These are phyloP conservation scores for Aureobasidium sp. DNA, from an alignment of 2,329 filamentous ascomycete species.

Conservation along the genomic window DNA sequence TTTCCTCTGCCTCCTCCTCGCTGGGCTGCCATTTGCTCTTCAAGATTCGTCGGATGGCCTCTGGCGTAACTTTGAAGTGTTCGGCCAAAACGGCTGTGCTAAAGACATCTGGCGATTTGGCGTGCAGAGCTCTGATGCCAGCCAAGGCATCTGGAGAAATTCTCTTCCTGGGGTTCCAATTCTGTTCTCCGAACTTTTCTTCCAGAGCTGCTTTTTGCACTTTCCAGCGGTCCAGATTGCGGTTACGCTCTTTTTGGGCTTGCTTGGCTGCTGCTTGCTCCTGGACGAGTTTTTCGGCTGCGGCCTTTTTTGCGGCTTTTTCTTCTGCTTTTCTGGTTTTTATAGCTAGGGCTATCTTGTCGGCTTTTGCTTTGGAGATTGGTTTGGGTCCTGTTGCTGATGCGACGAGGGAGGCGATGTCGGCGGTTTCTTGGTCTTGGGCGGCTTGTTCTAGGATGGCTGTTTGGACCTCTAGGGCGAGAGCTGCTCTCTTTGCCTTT, in stretches of 20 bases:
- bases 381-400: background rate
- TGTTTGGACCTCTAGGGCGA: background rate
- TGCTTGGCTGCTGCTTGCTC: background rate
- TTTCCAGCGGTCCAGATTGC: conserved; percentile 53
- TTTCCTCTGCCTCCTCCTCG: conserved; percentile 36
- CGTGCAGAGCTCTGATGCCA: conserved; percentile 77
- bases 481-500: conserved; percentile 1
- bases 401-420: conserved; percentile 10
- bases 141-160: conserved; percentile 85
- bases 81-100: conserved; percentile 63
- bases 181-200: conserved; percentile 64
- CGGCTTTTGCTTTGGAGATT: background rate
- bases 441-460: background rate
- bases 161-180: conserved; percentile 76
- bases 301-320: conserved; percentile 13
- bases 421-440: background rate
- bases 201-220: conserved; percentile 65
- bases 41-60: conserved; percentile 79
- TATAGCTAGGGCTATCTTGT: background rate
- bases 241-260: conserved; percentile 5
- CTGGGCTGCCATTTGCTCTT: conserved; percentile 65
- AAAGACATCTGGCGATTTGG: conserved; percentile 67
- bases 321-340: conserved; percentile 5
- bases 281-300: background rate
- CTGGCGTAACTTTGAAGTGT: conserved; percentile 77